Evolutionary conservation across 2,329 filamentous ascomycete genomes (phyloP), one percentile per base, ranked within the genome.

Genomic region (Alternaria sp.): DNA sequence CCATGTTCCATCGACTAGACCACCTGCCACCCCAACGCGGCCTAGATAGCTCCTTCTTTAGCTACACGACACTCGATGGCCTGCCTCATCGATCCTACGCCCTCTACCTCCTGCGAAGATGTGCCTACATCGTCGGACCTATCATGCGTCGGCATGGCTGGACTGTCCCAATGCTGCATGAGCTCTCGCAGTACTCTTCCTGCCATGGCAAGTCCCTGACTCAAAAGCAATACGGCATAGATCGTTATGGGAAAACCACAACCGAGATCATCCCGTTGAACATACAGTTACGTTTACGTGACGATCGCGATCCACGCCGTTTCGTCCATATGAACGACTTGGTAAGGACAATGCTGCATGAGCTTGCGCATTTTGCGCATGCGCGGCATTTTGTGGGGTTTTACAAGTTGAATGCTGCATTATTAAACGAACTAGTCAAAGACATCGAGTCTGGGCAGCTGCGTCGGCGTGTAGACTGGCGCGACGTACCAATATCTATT

Each of bases 301-400:
- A 43, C 8, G 45, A 20, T 26, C 6, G 25, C 5, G 20, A 59
- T 37, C 30, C 55, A 14, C 6, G 28, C 3, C 37, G 12, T 5
- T 54, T 55, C 7, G 5, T 59, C 14, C 41, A 14, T 4, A 49
- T 45, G 9, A 14, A 55, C 5, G 3, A n/a, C 15, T 11, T 63
- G 10, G 41, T 59, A 2, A 45, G 47, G 18, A 59, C 60, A 1
- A 23, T 63, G 44, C 15, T 59, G 30, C 60, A 63, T 50, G 60
- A 63, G 18, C 55, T 63, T 15, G 55, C 60, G 43, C 60, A 63
- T 45, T n/a, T 58, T 11, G 18, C n/a, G 15, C 18, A 58, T 58
- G 11, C n/a, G 8, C 33, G 30, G 11, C 56, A 58, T n/a, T 58
- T 58, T 5, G 2, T 43, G 5, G 23, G 44, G 1, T 58, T 58